A percentile compares a stretch with the other conserved stretches of the same genome.
phyloP scores from a whole-genome alignment of 495 filamentous ascomycete species.

The Aspergillus hancockii region DNA sequence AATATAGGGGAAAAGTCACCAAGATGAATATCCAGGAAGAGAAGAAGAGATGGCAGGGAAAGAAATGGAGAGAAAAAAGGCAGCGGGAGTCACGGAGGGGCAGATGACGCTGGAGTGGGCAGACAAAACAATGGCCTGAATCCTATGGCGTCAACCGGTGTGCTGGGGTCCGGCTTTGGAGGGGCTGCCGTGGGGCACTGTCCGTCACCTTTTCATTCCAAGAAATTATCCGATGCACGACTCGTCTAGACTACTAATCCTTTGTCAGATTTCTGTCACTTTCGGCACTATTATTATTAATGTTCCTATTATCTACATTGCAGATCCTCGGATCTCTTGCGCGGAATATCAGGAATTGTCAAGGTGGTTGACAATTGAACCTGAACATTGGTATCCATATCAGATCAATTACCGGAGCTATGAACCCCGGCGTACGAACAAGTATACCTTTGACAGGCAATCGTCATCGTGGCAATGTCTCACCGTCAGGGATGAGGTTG shows the following conservation, averaged over 20 bases:
- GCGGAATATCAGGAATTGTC: too few species aligned
- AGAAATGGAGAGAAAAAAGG: constrained; percentile 18
- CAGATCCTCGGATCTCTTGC: not conserved
- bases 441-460: not conserved
- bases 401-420: not conserved
- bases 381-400: not conserved
- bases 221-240: constrained; percentile 5
- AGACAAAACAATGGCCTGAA: constrained; percentile 8
- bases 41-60: constrained; percentile 14
- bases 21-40: constrained; percentile 8
- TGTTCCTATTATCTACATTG: not conserved
- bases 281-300: not conserved
- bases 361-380: not conserved
- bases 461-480: not conserved
- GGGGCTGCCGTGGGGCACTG: constrained; percentile 36
- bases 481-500: not conserved
- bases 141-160: constrained; percentile 39
- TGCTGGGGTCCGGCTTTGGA: constrained; percentile 43
- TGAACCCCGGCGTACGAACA: not conserved
- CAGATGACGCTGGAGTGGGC: constrained; percentile 20
- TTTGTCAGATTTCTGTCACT: not conserved
- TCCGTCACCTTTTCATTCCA: constrained; percentile 14
- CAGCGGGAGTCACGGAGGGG: constrained; percentile 18
- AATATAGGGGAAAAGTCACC: constrained; percentile 9
- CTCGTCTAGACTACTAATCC: not conserved